Base-by-base conservation (phyloP, 2,329 filamentous ascomycete species). In the Pseudogymnoascus sp. region DNA sequence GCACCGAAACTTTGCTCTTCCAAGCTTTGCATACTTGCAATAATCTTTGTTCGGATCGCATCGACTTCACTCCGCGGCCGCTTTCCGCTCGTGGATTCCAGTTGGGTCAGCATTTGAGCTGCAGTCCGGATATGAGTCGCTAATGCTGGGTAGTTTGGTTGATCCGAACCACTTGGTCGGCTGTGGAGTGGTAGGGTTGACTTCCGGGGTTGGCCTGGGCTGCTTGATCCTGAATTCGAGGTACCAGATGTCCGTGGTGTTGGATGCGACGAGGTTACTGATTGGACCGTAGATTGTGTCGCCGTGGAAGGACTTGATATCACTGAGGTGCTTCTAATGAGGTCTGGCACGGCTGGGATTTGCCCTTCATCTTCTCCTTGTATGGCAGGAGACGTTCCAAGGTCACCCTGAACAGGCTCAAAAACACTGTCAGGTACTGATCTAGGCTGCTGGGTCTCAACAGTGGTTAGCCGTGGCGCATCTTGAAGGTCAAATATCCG, bases 121-220 rank as follows among this genome's bases (percentile, higher is more conserved):
- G 90, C 90, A 3, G 89, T 92, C 17, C 90, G 84, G 89, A 94
- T 94, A 72, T 94, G 90, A 10, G 89, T 92, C 10, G 90, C 90
- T 33, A 94, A 76, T 2, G 90, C 90, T 9, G 88, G 90, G 66
- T 93, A 89, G 69, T 94, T 90, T 1, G 88, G 87, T 70, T 91
- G 88, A 63, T 92, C 88, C 9, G 81, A 76, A 26, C 78, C 78
- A 65, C 80, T 82, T 17, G 75, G 73, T 64, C 75, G 74, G 57
- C 82, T 79, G 59, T 79, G 78, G 50, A 78, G 76, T 15, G 81
- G 77, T 26, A 88, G 67, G 3, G 85, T 84, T 4, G 11, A 37
- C 71, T 84, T 84, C 61, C 84, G 78, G n/a, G 76, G 69, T 4
- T 78, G 77, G 1, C 77, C 82, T 8, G 88, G 88, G 65, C 87